Base-by-base conservation (phyloP, 129 eudicot genomes). In the Silybum marianum region DNA sequence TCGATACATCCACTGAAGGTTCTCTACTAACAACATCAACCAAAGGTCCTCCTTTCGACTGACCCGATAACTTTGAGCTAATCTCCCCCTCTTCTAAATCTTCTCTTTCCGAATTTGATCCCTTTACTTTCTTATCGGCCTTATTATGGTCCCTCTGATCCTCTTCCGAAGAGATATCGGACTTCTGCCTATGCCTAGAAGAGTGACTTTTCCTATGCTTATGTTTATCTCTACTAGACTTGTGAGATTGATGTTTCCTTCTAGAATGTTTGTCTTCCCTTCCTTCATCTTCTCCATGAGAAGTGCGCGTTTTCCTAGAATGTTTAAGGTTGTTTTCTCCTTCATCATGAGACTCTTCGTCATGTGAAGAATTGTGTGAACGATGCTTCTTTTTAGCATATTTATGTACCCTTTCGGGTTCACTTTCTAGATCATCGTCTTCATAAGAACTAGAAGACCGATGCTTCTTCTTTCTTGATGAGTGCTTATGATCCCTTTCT, bases 21-120 rank as follows among this genome's bases (percentile, higher is more conserved):
- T 91, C 95, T 72, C 91, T 84, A 65, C 78, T 85, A 71, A 79
- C 89, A 83, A 66, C 77, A 79, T 44, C 84, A 76, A 60, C 81
- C 34, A 18, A 36, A 10, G 21, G 76, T 44, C 40, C 69, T 26
- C 88, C 90, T 78, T 60, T 81, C 6, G 92, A 83, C 28, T 80
- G 89, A 84, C 88, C 93, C 1, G 95, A 86, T 11, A 80, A 34
- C 79, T 86, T 93, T 28, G 90, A 73, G 67, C 91, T 83, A 48
- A 93, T 86, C 85, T 92, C 98, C 23, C 97, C 96, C 75, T 92
- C 96, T 68, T 95, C 98, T 72, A 91, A 78, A 51, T 88, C 98
- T 48, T 82, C 90, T 84, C 74, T 82, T 82, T 79, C 92, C 6
- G 81, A 60, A 9, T 48, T 54, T 9, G 87, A 79, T 66, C 63